Conservation (phyloP, 805 yeast species). For the Teunomyces stri region DNA sequence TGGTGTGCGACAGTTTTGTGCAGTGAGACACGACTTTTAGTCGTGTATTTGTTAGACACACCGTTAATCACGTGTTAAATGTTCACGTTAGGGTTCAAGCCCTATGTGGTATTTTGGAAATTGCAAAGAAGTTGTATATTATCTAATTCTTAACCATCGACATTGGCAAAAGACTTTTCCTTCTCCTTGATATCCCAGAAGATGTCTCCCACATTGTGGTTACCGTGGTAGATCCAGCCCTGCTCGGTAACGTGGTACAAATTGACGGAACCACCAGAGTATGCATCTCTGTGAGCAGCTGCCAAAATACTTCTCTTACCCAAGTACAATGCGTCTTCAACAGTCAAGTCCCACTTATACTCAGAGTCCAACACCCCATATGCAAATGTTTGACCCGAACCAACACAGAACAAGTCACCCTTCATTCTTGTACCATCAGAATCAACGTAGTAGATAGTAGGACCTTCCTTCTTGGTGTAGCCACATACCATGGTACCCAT, state of each 20-base stretch:
- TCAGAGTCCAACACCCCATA: slow-evolving; percentile 96
- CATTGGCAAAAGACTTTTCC: slow-evolving; percentile 88
- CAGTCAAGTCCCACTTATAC: slow-evolving; percentile 85
- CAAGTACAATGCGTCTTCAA: slow-evolving; percentile 89
- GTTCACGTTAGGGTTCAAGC: slow-evolving; percentile 7
- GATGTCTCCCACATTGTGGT: slow-evolving; percentile 83
- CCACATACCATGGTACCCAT: slow-evolving; percentile 99
- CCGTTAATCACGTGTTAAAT: slow-evolving; percentile 4
- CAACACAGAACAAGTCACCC: slow-evolving; percentile 95
- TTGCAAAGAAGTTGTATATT: background rate
- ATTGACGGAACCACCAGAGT: slow-evolving; percentile 94
- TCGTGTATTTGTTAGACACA: background rate
- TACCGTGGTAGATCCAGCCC: slow-evolving; percentile 97
- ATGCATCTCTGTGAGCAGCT: slow-evolving; percentile 98
- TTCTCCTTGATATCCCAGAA: slow-evolving; percentile 89
- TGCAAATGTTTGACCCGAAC: slow-evolving; percentile 98
- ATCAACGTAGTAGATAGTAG: slow-evolving; percentile 93
- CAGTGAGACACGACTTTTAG: background rate
- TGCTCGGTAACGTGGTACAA: slow-evolving; percentile 87
- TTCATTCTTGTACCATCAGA: slow-evolving; percentile 94
- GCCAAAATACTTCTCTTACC: slow-evolving; percentile 96
- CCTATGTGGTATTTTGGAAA: background rate
- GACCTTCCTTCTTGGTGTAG: slow-evolving; percentile 91
- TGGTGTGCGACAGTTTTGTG: background rate
- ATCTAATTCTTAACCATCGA: slow-evolving; percentile 39